phyloP scores from a whole-genome alignment of 2,329 filamentous ascomycete species.

The Penicillium sp. region DNA sequence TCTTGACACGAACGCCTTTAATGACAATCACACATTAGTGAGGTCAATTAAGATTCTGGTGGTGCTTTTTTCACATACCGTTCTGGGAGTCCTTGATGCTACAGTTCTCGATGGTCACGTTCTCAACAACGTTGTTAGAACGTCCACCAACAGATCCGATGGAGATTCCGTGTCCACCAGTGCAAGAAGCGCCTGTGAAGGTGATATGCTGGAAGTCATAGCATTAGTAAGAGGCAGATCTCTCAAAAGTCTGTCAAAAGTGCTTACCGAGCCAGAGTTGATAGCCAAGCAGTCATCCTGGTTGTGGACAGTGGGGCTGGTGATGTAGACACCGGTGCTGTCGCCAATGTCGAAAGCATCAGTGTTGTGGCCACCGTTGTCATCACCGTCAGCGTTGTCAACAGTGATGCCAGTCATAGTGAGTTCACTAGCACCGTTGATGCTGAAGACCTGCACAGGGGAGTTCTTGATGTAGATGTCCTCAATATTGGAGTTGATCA shows the following conservation, averaged over 20 bases:
- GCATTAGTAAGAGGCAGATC: background rate
- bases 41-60: too few species aligned
- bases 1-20: slow-evolving; percentile 47
- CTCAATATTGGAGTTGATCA: slow-evolving; percentile 31
- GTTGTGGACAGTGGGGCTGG: slow-evolving; percentile 57
- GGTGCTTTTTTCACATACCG: slow-evolving; percentile 5
- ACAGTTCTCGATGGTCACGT: slow-evolving; percentile 52
- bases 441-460: slow-evolving; percentile 38
- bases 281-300: slow-evolving; percentile 64
- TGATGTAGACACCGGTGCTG: slow-evolving; percentile 53
- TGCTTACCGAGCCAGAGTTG: slow-evolving; percentile 50
- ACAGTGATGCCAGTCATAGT: slow-evolving; percentile 55
- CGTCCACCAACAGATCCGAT: slow-evolving; percentile 47
- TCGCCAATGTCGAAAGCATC: slow-evolving; percentile 60
- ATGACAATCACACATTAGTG: background rate
- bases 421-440: slow-evolving; percentile 48
- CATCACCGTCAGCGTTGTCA: slow-evolving; percentile 58
- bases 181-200: slow-evolving; percentile 49
- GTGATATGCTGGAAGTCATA: slow-evolving; percentile 40
- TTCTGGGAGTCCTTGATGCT: slow-evolving; percentile 46
- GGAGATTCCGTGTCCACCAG: slow-evolving; percentile 34
- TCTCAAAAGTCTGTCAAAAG: background rate
- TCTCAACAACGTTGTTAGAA: slow-evolving; percentile 54
- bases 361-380: slow-evolving; percentile 53
- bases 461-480: slow-evolving; percentile 35